Base-by-base conservation (phyloP, 2,329 filamentous ascomycete genomes). In the Phialemoniopsis sp. region DNA sequence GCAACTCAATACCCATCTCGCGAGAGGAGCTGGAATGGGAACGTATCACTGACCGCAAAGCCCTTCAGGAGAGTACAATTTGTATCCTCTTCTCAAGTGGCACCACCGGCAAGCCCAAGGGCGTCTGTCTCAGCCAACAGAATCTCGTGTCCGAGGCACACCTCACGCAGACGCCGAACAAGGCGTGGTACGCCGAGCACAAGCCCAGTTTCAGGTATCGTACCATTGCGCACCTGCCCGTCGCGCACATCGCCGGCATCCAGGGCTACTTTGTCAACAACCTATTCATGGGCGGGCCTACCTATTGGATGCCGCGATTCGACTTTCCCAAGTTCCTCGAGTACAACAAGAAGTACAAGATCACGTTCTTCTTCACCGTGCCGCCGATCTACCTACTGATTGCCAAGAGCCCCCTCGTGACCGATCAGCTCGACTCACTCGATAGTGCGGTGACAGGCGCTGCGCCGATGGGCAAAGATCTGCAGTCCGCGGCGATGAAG, bases 281-380 rank as follows among this genome's bases (percentile, higher is more conserved):
- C 29, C 52, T 58, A 9, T 71, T 67, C 42, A 55, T 65, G 29
- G 72, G 66, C 26, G 67, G 67, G 4, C 56, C 62, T 1, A 64
- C 76, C 3, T 82, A 77, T 62, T 83, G 79, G 79, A 82, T 84
- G 79, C 62, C 68, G 4, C 66, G 63, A 31, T 84, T 83, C 53
- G 68, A 78, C 43, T 77, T 79, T 42, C 52, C 56, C 3, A 60
- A 69, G 29, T 81, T 84, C 51, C 64, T 82, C 38, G 57, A 62
- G 30, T 71, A 79, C 55, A 67, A 64, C 48, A 64, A 65, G 32
- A 62, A 64, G 36, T 71, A 75, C 49, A 55, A 57, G 10, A 67
- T 80, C 44, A 80, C 74, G 0, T 60, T 55, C 37, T 72, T 82
- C 52, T 76, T 78, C 53, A 76, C 69, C 5, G 78, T 82, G 2